Evolutionary conservation across 352 stramenopile genomes (phyloP), one percentile per base, ranked within the genome.

Genomic region (Lagenidium giganteum): DNA sequence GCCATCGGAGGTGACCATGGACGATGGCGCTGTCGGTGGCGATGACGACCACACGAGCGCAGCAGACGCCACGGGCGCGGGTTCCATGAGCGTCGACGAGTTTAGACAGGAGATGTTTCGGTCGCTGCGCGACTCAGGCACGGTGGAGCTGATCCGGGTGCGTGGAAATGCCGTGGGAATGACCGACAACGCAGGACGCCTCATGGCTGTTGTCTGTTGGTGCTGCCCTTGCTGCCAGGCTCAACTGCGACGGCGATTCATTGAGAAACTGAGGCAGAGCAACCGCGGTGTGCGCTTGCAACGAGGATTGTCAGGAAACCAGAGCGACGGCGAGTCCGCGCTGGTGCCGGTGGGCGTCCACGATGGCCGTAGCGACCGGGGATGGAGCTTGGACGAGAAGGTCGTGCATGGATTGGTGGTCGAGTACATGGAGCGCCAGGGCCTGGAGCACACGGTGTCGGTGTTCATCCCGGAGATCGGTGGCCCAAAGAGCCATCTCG

Each of bases 401-500:
- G 28, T 83, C 13, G 58, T 72, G 16, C 54, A 74, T 28, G 67
- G 67, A 0, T 42, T 83, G 14, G 44, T 83, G 22, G 49, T 58
- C 4, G 67, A 80, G 29, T 83, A 74, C 32, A 45, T 83, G 17
- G 47, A 38, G 11, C 58, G 22, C 22, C 65, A 64, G 9, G 48
- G 46, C 2, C 43, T 83, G 6, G 64, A 78, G 34, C 69, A 80
- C 45, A 75, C 64, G 22, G 38, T 67, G 2, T 64, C 67, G 0
- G 70, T 83, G 13, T 83, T 80, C 48, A 44, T 80, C 5, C 70
- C 67, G 3, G 70, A 83, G 51, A 70, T 71, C 9, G 70, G 67
- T 1, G 64, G 67, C 2, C 36, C 32, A 5, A 51, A 43, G 11
- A 75, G 65, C 22, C 54, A 70, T 42, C 37, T 78, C 0, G 51